Evolutionary conservation across 1,139 yeast species (phyloP).

Genomic region (Arxiozyma slooffiae): DNA sequence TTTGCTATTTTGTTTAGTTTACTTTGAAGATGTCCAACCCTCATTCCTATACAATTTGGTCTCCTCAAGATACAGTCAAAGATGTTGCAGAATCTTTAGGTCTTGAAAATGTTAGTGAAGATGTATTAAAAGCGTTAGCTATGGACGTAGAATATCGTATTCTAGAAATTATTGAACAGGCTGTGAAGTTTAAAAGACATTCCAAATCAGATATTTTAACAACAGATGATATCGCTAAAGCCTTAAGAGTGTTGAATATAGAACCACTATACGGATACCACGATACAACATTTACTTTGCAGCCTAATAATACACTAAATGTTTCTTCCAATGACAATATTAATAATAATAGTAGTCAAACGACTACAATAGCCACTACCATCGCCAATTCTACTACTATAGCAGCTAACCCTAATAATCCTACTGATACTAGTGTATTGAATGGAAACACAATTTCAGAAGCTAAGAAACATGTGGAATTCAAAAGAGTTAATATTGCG

Average conservation of each 20-base stretch:
- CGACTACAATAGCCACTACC: background rate
- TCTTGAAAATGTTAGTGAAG: constrained; percentile 67
- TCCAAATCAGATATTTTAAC: constrained; percentile 75
- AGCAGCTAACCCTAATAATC: background rate
- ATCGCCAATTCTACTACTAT: background rate
- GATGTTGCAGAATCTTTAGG: constrained; percentile 95
- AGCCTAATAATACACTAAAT: background rate
- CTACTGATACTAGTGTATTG: background rate
- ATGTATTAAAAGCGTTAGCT: constrained; percentile 87
- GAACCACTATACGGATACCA: constrained; percentile 76
- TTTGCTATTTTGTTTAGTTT: background rate
- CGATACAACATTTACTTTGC: constrained; percentile 16
- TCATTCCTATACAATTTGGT: constrained; percentile 85
- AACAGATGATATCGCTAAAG: constrained; percentile 72
- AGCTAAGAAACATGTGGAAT: constrained; percentile 30
- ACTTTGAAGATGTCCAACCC: constrained; percentile 17
- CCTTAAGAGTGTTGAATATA: constrained; percentile 74
- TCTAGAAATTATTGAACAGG: constrained; percentile 90
- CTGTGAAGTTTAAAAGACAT: constrained; percentile 92
- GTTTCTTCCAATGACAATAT: background rate
- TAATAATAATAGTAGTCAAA: background rate
- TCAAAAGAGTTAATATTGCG: constrained; percentile 28
- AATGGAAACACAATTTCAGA: constrained; percentile 15
- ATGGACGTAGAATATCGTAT: constrained; percentile 98
- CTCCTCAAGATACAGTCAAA: constrained; percentile 91